phyloP scores from a whole-genome alignment of 2,329 filamentous ascomycete species.

The Fusarium compactum region DNA sequence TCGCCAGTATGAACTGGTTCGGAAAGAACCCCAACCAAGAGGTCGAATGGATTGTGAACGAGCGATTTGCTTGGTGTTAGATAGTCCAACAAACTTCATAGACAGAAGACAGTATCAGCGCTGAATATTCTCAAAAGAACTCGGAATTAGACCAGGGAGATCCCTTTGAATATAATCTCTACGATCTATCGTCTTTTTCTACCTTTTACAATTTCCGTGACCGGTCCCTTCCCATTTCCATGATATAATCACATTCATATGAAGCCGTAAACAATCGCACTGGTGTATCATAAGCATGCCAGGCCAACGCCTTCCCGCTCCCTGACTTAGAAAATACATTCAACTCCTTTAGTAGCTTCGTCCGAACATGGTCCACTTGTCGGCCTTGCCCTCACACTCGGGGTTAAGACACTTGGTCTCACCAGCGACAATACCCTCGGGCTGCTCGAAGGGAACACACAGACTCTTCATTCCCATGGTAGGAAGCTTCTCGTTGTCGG shows the following conservation, averaged over 20 bases:
- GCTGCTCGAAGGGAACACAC: constrained; percentile 86
- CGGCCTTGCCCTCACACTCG: constrained; percentile 79
- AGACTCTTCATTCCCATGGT: constrained; percentile 76
- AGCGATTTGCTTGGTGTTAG: constrained; percentile 84
- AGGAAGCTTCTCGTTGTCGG: constrained; percentile 66
- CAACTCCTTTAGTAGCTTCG: constrained; percentile 68
- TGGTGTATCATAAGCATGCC: constrained; percentile 49
- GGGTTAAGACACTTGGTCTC: constrained; percentile 94
- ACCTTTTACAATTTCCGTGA: constrained; percentile 33
- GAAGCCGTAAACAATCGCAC: constrained; percentile 48
- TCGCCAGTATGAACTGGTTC: constrained; percentile 80
- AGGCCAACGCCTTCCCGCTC: constrained; percentile 46
- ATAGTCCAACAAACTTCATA: neutral
- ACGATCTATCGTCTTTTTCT: constrained; percentile 44
- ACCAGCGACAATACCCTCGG: constrained; percentile 79
- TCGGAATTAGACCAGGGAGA: constrained; percentile 28
- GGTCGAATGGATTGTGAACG: constrained; percentile 79
- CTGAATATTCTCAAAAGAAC: neutral
- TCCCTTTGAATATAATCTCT: constrained; percentile 31
- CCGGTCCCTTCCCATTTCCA: constrained; percentile 38
- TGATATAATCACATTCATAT: constrained; percentile 46
- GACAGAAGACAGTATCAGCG: neutral
- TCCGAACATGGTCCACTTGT: constrained; percentile 95
- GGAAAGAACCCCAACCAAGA: constrained; percentile 63
- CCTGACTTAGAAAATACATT: constrained; percentile 37